Percentiles rank a stretch among this genome's conserved stretches.
phyloP scores from a whole-genome alignment of 306 rosid species.

The Castanea sativa region DNA sequence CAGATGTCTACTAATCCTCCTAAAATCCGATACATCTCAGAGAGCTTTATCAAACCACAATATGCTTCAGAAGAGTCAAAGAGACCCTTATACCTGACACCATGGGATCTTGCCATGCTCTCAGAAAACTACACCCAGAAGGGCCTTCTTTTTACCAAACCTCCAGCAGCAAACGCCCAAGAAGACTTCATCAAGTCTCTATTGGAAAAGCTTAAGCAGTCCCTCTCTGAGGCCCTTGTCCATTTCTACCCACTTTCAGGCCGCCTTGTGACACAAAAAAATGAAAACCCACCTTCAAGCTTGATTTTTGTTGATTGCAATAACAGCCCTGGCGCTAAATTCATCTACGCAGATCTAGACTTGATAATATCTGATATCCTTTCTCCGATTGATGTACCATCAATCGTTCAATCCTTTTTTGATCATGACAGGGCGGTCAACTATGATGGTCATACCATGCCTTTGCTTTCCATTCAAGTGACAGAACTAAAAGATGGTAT shows the following conservation, averaged over 20 bases:
- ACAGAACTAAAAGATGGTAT: slow-evolving; percentile 56
- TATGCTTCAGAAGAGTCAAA: background rate
- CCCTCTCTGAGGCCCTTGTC: slow-evolving; percentile 43
- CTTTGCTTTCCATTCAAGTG: slow-evolving; percentile 53
- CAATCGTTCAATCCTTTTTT: slow-evolving; percentile 48
- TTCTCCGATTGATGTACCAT: slow-evolving; percentile 50
- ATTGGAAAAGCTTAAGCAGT: slow-evolving; percentile 35
- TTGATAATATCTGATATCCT: slow-evolving; percentile 43
- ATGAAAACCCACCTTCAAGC: slow-evolving; percentile 32
- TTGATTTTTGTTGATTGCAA: slow-evolving; percentile 38
- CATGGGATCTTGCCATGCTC: slow-evolving; percentile 48
- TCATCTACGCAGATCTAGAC: slow-evolving; percentile 46
- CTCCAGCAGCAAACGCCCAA: background rate
- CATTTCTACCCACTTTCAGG: slow-evolving; percentile 68
- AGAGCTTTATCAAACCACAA: slow-evolving; percentile 34
- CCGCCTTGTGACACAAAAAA: slow-evolving; percentile 33
- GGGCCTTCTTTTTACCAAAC: slow-evolving; percentile 65
- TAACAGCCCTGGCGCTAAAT: slow-evolving; percentile 41
- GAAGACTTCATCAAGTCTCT: slow-evolving; percentile 23
- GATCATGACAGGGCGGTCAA: slow-evolving; percentile 54
- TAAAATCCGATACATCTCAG: slow-evolving; percentile 13
- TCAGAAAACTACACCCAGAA: slow-evolving; percentile 56
- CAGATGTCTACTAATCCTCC: background rate
- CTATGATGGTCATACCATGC: slow-evolving; percentile 58
- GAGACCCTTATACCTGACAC: slow-evolving; percentile 28